phyloP scores from a whole-genome alignment of 305 asterid genomes.

The Fraxinus xanthoxyloides region DNA sequence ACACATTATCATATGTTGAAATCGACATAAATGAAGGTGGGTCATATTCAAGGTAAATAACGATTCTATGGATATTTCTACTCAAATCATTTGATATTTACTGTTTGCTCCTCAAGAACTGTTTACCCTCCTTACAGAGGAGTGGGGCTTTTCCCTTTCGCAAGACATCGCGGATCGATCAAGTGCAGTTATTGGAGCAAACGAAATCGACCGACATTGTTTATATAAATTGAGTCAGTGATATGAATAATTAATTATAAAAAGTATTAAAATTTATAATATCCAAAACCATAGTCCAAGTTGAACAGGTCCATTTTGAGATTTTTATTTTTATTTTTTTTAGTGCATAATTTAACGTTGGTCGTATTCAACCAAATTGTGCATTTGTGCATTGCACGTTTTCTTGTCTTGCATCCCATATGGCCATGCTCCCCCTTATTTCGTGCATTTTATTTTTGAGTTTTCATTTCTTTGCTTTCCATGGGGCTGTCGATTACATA shows the following conservation, averaged over 20 bases:
- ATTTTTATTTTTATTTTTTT: not conserved
- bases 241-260: not conserved
- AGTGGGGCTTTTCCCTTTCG: not conserved
- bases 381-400: not conserved
- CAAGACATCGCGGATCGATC: not conserved
- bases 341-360: not conserved
- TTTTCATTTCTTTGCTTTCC: not conserved
- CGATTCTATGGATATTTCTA: not conserved
- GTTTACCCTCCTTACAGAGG: not conserved
- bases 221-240: not conserved
- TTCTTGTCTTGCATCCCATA: not conserved
- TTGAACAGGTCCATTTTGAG: not conserved
- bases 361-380: not conserved
- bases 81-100: not conserved
- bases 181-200: not conserved
- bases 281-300: not conserved
- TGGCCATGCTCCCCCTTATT: not conserved
- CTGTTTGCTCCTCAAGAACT: not conserved
- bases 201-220: not conserved
- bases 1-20: not conserved
- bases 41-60: not conserved
- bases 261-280: not conserved
- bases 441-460: not conserved
- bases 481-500: not conserved
- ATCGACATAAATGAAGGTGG: not conserved